Evolutionary conservation across 306 rosid species (phyloP), one percentile per base, ranked within the genome.

Genomic region (Cicer cuneatum): DNA sequence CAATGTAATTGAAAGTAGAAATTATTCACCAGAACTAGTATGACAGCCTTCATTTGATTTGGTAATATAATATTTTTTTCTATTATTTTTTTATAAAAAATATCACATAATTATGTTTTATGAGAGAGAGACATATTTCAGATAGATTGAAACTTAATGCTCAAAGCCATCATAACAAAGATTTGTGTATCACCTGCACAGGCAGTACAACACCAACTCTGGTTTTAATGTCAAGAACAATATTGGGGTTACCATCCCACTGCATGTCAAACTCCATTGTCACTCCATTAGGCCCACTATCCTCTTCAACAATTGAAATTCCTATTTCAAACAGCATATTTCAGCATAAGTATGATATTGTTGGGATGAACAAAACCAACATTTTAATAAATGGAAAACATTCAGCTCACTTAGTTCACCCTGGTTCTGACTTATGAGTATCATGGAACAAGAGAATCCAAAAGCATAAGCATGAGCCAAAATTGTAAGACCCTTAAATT

Each of bases 191-290:
- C 72, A 94, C 98, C 97, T 94, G 92, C 62, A 94, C 86, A 18
- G 98, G 98, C 24, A 94, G 82, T 75, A 70, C 83, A 47, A 94
- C 79, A 70, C 98, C 98, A 59, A 94, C 70, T 75, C 59, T 73
- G 61, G 98, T 94, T 81, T 88, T 94, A 18, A 94, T 87, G 71
- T 85, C 97, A 77, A 94, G 91, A 51, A 87, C 80, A 62, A 94
- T 85, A 70, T 86, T 81, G 16, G 96, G 98, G 71, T 90, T 84
- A 51, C 98, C 98, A 84, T 94, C 98, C 98, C 98, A 94, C 53
- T 94, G 93, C 86, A 94, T 79, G 81, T 94, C 98, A 73, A 94
- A 70, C 87, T 94, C 97, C 85, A 94, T 70, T 12, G 96, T 91
- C 41, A 91, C 78, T 73, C 90, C 94, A 9, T 45, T 77, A 73